Conservation (phyloP, 2,329 filamentous ascomycete genomes). For the Colletotrichum spaethianum region DNA sequence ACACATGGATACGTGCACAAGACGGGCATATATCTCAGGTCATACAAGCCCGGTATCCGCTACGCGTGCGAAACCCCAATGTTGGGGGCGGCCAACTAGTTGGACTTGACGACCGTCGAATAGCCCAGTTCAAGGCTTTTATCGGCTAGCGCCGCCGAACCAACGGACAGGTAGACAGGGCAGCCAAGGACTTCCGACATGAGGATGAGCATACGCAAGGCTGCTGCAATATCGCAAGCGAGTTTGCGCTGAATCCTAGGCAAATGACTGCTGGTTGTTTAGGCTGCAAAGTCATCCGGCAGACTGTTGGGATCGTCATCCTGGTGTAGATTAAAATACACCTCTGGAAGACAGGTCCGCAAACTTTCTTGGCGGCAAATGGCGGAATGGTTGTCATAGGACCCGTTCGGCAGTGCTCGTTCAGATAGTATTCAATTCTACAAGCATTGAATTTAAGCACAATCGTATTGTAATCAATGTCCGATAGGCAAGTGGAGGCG, state of each 20-base stretch:
- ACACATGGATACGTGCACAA: not conserved
- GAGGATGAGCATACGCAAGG: slow-evolving; percentile 20
- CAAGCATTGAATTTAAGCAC: slow-evolving; percentile 15
- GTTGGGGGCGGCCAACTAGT: not conserved
- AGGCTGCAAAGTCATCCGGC: not conserved
- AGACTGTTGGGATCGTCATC: not conserved
- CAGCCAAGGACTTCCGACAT: slow-evolving; percentile 3
- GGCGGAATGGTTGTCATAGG: not conserved
- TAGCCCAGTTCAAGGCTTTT: not conserved
- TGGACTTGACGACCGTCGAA: not conserved
- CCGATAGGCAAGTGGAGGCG: slow-evolving; percentile 25
- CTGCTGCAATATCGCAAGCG: not conserved
- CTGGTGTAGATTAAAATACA: not conserved
- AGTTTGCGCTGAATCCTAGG: slow-evolving; percentile 5
- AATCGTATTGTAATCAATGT: slow-evolving; percentile 19
- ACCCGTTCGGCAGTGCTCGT: not conserved
- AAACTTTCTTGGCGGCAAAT: slow-evolving; percentile 5
- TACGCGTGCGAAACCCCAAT: slow-evolving; percentile 11
- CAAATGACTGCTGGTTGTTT: not conserved
- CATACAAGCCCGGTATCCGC: slow-evolving; percentile 7
- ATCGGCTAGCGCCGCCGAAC: not conserved
- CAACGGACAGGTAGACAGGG: not conserved
- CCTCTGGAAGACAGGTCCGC: not conserved
- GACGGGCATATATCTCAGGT: slow-evolving; percentile 26
- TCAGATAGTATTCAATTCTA: not conserved